Evolutionary conservation across 345 rosid species (phyloP).

Genomic region (Passiflora organensis): DNA sequence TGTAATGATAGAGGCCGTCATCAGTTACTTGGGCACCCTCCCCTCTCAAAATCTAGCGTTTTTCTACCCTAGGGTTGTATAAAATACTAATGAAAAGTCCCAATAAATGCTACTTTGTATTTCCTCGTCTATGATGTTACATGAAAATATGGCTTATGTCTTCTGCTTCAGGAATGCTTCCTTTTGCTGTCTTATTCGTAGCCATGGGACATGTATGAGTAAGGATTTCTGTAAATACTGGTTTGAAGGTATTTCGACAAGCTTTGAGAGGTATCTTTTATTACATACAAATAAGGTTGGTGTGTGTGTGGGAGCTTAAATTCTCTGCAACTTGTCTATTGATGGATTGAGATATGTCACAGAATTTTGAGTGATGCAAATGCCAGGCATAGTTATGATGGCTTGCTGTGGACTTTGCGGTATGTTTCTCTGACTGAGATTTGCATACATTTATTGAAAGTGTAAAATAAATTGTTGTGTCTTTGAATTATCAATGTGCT

Average conservation of each 20-base stretch:
- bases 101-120: too few relatives aligned
- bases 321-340: conserved; percentile 12
- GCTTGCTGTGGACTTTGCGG: conserved; percentile 90
- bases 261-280: conserved; percentile 63
- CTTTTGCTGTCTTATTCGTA: conserved; percentile 61
- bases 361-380: conserved; percentile 81
- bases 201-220: conserved; percentile 49
- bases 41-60: too few relatives aligned
- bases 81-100: too few relatives aligned
- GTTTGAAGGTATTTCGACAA: conserved; percentile 75
- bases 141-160: not conserved
- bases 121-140: not conserved
- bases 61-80: too few relatives aligned
- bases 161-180: conserved; percentile 60
- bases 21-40: too few relatives aligned
- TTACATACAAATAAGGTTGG: not conserved
- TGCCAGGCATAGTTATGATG: conserved; percentile 66
- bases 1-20: too few relatives aligned
- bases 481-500: too few relatives aligned
- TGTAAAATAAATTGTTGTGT: too few relatives aligned
- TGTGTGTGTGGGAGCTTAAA: not conserved
- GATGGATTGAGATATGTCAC: conserved; percentile 21
- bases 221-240: conserved; percentile 59
- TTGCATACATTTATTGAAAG: too few relatives aligned
- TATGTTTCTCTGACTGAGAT: conserved; percentile 31